A percentile compares a stretch with the other conserved stretches of the same genome.
These are phyloP conservation scores for Gastrolobium villosum DNA, from an alignment of 306 rosid species.

Conservation along the genomic window DNA sequence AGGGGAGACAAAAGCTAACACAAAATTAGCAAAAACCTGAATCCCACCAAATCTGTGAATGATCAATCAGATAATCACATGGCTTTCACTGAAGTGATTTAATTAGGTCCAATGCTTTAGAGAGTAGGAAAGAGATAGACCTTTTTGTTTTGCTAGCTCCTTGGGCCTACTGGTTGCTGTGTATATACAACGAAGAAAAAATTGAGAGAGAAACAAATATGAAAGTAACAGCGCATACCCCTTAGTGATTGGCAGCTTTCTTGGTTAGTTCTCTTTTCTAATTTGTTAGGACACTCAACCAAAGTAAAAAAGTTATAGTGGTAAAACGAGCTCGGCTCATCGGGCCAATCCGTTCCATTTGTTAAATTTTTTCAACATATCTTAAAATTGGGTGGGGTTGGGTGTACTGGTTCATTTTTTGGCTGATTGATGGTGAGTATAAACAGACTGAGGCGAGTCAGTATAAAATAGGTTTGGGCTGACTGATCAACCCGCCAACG, in stretches of 20 bases:
- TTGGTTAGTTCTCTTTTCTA: slow-evolving; percentile 45
- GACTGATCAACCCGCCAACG: too few relatives aligned
- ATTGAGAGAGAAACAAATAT: slow-evolving; percentile 41
- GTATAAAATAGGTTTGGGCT: too few relatives aligned
- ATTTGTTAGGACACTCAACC: slow-evolving; percentile 56
- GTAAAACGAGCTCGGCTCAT: not conserved
- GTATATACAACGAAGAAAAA: slow-evolving; percentile 48
- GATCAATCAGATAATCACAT: slow-evolving; percentile 21
- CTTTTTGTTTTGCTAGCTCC: slow-evolving; percentile 52
- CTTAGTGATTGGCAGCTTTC: slow-evolving; percentile 65
- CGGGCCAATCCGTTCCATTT: not conserved
- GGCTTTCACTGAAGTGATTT: slow-evolving; percentile 10
- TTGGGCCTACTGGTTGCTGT: slow-evolving; percentile 41
- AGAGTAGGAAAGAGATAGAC: slow-evolving; percentile 47
- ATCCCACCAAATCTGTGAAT: slow-evolving; percentile 23
- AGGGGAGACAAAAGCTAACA: not conserved
- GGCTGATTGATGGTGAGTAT: too few relatives aligned
- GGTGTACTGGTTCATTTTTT: too few relatives aligned
- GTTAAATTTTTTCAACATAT: too few relatives aligned
- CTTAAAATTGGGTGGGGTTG: too few relatives aligned
- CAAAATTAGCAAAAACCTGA: slow-evolving; percentile 11
- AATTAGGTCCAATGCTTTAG: slow-evolving; percentile 44
- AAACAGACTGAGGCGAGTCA: too few relatives aligned
- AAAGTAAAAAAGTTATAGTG: slow-evolving; percentile 7
- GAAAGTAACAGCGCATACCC: slow-evolving; percentile 56